phyloP scores from a whole-genome alignment of 2,329 filamentous ascomycete species.

The Chalara sp. region DNA sequence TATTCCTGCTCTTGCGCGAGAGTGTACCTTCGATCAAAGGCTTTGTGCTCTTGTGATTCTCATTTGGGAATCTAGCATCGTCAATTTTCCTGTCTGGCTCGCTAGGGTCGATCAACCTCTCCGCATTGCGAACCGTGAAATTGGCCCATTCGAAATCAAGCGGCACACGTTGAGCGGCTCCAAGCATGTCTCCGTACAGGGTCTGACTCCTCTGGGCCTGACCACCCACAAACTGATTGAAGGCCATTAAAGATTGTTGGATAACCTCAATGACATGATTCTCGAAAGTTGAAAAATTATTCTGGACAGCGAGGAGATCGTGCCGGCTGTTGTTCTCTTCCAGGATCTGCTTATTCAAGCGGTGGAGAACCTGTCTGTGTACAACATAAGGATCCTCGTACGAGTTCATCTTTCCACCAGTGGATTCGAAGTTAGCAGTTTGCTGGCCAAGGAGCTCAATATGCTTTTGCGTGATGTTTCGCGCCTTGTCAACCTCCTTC shows the following conservation, averaged over 20 bases:
- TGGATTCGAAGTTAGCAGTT: constrained; percentile 71
- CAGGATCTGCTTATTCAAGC: constrained; percentile 81
- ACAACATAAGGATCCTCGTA: constrained; percentile 84
- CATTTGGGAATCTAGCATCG: constrained; percentile 78
- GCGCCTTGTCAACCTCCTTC: constrained; percentile 88
- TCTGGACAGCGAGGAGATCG: constrained; percentile 86
- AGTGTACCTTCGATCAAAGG: constrained; percentile 81
- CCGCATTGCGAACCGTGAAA: constrained; percentile 66
- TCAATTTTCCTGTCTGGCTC: constrained; percentile 67
- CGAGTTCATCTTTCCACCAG: constrained; percentile 63
- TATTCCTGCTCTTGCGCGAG: constrained; percentile 84
- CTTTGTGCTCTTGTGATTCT: constrained; percentile 72
- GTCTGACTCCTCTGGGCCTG: constrained; percentile 77
- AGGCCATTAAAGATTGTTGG: constrained; percentile 75
- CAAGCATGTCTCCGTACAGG: constrained; percentile 79
- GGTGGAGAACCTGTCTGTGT: constrained; percentile 72
- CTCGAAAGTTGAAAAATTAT: constrained; percentile 83
- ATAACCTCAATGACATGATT: constrained; percentile 75
- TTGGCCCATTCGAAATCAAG: constrained; percentile 87
- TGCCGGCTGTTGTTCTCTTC: constrained; percentile 96
- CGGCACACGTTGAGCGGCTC: constrained; percentile 68
- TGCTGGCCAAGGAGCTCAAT: constrained; percentile 90
- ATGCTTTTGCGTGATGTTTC: constrained; percentile 83
- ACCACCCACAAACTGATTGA: constrained; percentile 71
- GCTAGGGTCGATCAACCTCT: constrained; percentile 71